Evolutionary conservation across 805 yeast species (phyloP), one percentile per base, ranked within the genome.

Genomic region (Nakazawaea peltata): DNA sequence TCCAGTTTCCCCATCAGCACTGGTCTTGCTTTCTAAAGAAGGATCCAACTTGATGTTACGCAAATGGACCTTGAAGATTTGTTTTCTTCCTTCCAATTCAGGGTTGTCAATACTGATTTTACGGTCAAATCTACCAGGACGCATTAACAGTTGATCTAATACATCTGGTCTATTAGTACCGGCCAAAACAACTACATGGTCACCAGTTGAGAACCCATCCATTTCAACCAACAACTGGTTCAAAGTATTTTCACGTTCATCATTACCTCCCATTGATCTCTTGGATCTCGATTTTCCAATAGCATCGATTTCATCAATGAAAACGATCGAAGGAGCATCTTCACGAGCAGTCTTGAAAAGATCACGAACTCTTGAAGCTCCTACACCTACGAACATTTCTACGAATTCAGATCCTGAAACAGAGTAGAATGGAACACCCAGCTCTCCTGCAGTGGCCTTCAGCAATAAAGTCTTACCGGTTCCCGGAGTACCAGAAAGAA

Each of bases 381-480:
- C 96, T 18, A 87, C 95, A 61, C 96, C 96, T 15, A 84, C 94
- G 65, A 84, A 87, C 95, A 87, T 87, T 57, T 87, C 95, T n/a
- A 86, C 94, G 47, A 87, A 87, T 55, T 87, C 96, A 11, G 95
- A 85, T 48, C 95, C 96, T 1, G 94, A 81, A 5, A 87, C 95
- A 16, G 92, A 79, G 44, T 77, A 77, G 56, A 87, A 87, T 18
- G 97, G 95, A 34, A 87, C 97, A 33, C 85, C 92, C 2, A 96
- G 95, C 56, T 87, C 96, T 47, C 97, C 96, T 2, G 96, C 97
- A 18, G 96, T 87, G 10, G 96, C 96, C 56, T 83, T 86, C 17
- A 96, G 96, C 38, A 87, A 62, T 43, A 87, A 61, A 0, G 97
- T 87, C 58, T 87, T 87, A 74, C 97, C 97, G 3, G 97, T 87